These are phyloP conservation scores for Phytophthora ohioensis DNA, from an alignment of 352 stramenopile genomes.

Conservation along the genomic window DNA sequence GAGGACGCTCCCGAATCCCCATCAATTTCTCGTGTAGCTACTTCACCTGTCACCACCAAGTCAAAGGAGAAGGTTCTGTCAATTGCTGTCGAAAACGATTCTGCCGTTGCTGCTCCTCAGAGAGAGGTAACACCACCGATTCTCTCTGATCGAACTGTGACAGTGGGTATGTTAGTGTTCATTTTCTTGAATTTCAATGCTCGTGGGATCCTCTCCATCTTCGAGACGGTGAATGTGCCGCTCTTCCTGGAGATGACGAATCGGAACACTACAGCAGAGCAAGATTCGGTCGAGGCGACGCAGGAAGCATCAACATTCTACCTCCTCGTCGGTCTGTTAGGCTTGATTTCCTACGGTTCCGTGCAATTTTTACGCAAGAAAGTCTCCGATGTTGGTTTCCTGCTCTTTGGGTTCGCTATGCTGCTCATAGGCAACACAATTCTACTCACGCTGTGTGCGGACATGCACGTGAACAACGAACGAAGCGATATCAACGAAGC, in stretches of 20 bases:
- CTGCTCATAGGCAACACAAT: constrained; percentile 58
- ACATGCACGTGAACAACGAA: constrained; percentile 25
- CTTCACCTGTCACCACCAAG: background rate
- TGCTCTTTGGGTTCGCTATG: constrained; percentile 61
- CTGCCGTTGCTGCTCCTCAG: background rate
- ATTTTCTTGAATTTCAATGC: constrained; percentile 76
- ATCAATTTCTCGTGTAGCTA: background rate
- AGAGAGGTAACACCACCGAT: constrained; percentile 1
- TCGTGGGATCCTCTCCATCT: constrained; percentile 71
- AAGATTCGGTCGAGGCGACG: constrained; percentile 36
- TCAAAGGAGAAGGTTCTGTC: constrained; percentile 10
- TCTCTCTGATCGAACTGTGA: constrained; percentile 48
- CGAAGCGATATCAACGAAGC: constrained; percentile 7
- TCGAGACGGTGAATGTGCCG: constrained; percentile 77
- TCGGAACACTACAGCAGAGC: constrained; percentile 33
- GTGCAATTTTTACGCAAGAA: constrained; percentile 48
- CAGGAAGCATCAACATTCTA: constrained; percentile 58
- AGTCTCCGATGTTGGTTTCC: constrained; percentile 50
- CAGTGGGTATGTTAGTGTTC: constrained; percentile 58
- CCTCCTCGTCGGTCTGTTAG: constrained; percentile 61
- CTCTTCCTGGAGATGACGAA: constrained; percentile 59
- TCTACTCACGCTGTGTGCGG: constrained; percentile 42
- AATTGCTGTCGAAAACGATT: constrained; percentile 8
- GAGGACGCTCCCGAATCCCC: constrained; percentile 47
- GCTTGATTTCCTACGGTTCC: constrained; percentile 50